Evolutionary conservation across 2,329 filamentous ascomycete genomes (phyloP).

Genomic region (Amesomyces nigricolor): DNA sequence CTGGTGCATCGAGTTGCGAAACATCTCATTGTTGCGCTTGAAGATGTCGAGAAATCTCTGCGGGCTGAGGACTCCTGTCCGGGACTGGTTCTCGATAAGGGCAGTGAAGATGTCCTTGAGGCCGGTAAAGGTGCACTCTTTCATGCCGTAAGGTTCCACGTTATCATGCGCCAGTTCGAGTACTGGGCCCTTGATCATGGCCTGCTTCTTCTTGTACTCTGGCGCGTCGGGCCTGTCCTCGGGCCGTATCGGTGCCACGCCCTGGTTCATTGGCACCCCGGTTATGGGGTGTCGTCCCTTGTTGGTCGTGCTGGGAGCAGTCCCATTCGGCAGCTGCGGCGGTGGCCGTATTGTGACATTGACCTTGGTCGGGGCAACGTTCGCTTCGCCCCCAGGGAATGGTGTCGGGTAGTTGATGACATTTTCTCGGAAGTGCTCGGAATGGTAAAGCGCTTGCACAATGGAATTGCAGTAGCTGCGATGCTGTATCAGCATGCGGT

Average conservation of each 20-base stretch:
- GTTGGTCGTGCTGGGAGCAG: constrained; percentile 31
- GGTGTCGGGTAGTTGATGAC: constrained; percentile 84
- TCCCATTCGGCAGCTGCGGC: constrained; percentile 43
- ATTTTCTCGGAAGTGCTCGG: constrained; percentile 85
- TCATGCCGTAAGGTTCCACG: constrained; percentile 77
- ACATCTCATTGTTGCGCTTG: constrained; percentile 93
- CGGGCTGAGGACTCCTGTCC: constrained; percentile 86
- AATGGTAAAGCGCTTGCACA: constrained; percentile 94
- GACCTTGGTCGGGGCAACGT: constrained; percentile 51
- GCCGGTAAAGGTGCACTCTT: constrained; percentile 89
- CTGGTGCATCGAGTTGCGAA: constrained; percentile 94
- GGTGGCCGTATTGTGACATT: constrained; percentile 57
- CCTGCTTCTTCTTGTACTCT: constrained; percentile 97
- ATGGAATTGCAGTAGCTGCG: constrained; percentile 96
- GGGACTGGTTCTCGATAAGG: constrained; percentile 71
- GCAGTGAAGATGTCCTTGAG: constrained; percentile 95
- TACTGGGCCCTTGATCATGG: constrained; percentile 80
- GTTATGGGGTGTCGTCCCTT: constrained; percentile 51
- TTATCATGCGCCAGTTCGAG: constrained; percentile 81
- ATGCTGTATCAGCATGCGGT: constrained; percentile 12
- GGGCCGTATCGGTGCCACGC: constrained; percentile 55
- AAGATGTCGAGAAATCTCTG: constrained; percentile 91
- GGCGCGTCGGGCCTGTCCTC: constrained; percentile 93
- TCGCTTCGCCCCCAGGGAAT: constrained; percentile 63
- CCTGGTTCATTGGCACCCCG: constrained; percentile 48